Base-by-base conservation (phyloP, 2,329 filamentous ascomycete genomes). In the Cladophialophora exuberans region DNA sequence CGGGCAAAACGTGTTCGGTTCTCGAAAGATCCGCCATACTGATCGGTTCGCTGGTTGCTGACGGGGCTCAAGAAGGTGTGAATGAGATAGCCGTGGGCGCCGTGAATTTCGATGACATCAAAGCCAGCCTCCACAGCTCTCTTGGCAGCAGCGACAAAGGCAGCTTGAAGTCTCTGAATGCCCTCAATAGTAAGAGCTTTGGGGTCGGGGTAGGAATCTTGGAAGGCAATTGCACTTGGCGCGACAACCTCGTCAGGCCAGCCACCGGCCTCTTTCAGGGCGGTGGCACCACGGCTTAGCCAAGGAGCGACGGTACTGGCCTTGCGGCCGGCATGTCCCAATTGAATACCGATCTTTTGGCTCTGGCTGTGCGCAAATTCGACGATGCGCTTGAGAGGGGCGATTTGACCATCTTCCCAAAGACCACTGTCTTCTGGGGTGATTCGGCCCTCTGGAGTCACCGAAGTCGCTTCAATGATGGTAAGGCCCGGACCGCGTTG, bases 361-460 rank as follows among this genome's bases (percentile, higher is more conserved):
- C 78, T 79, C 70, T 93, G 89, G 41, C 60, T 60, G 52, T 68
- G 67, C 2, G 62, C 65, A 39, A 68, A 68, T 36, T 69, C 66
- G 31, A 67, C 65, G n/a, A 68, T 62, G 3, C 63, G 59, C 35
- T 59, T 53, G 25, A 67, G 33, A 1, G 66, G 66, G 60, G 81
- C 85, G 57, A 92, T 86, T 70, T 97, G 92, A 28, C 81, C 84
- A 70, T 96, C 92, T 59, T 87, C 79, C 92, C 91, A 97, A 6
- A 97, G 74, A 0, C 92, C 90, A 10, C 77, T 74, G 69, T 93
- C 89, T 69, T 92, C 79, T 1, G 90, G 90, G 0, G 88, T 88
- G 75, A 96, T 96, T 52, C 92, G 83, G 23, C 91, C 91, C 63
- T 92, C 84, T 4, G 89, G 73, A 7, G 83, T 77, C 0, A 96